Conservation (phyloP, 1,139 yeast genomes). For the Candida sojae region DNA sequence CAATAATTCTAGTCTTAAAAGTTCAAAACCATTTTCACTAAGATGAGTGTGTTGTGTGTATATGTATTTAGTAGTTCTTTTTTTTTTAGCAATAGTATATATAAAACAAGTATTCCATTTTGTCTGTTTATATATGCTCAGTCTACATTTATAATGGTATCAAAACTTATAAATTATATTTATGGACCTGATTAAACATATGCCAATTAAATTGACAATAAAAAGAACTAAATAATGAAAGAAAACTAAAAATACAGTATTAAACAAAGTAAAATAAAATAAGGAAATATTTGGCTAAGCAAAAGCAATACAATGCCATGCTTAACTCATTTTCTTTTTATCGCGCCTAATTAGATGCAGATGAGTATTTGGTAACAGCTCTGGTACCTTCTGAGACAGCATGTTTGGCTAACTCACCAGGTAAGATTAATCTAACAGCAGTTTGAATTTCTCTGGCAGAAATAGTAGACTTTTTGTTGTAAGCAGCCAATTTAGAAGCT, state of each 20-base stretch:
- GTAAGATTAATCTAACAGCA: constrained; percentile 97
- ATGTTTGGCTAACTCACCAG: constrained; percentile 99
- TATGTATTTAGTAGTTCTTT: not conserved
- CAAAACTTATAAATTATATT: not conserved
- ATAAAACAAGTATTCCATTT: no score
- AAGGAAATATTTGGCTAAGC: not conserved
- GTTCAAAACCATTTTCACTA: constrained; percentile 2
- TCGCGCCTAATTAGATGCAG: constrained; percentile 57
- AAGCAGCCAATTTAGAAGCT: constrained; percentile 99
- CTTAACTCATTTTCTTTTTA: not conserved
- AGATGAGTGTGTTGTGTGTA: not conserved
- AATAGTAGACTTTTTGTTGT: constrained; percentile 98
- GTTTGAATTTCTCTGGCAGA: constrained; percentile 99
- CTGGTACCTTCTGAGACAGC: constrained; percentile 99
- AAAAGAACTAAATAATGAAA: constrained; percentile 2
- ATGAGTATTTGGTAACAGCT: constrained; percentile 99
- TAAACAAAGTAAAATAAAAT: not conserved
- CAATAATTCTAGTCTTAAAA: not conserved
- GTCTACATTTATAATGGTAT: no score
- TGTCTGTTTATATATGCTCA: not conserved
- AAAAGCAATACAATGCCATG: not conserved
- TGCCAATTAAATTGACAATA: not conserved
- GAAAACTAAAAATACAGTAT: constrained; percentile 2
- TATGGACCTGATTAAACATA: not conserved
- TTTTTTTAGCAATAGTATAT: not conserved